These are phyloP conservation scores for Ophidiomyces ophidiicola DNA, from an alignment of 2,329 filamentous ascomycete genomes.

Conservation along the genomic window DNA sequence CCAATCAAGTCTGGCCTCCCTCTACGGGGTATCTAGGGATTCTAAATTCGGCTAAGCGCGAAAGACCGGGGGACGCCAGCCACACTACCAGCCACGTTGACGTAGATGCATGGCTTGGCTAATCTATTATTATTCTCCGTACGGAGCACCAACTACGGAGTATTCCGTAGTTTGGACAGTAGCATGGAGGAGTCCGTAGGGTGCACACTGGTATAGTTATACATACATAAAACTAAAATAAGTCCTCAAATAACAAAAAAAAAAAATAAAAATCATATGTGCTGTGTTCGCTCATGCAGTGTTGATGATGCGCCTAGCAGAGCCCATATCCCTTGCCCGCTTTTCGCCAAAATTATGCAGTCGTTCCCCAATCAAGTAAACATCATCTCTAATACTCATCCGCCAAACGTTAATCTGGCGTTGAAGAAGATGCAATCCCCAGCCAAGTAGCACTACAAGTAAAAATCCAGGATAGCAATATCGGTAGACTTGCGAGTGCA, in stretches of 20 bases:
- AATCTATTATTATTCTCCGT: too few species aligned
- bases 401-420: slow-evolving; percentile 63
- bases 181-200: too few species aligned
- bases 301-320: slow-evolving; percentile 28
- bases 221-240: neutral
- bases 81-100: too few species aligned
- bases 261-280: neutral
- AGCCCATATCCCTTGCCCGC: slow-evolving; percentile 29
- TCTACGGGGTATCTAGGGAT: too few species aligned
- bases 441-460: slow-evolving; percentile 41
- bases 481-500: slow-evolving; percentile 42
- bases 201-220: too few species aligned
- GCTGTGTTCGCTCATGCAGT: neutral
- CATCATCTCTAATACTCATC: slow-evolving; percentile 75
- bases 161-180: too few species aligned
- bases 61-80: too few species aligned
- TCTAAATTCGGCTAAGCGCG: too few species aligned
- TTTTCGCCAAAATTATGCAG: slow-evolving; percentile 82
- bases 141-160: too few species aligned
- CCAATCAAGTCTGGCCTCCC: too few species aligned
- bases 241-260: neutral
- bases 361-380: slow-evolving; percentile 87
- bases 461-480: slow-evolving; percentile 62
- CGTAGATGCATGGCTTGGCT: too few species aligned
- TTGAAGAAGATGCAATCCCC: slow-evolving; percentile 28